A percentile compares a stretch with the other conserved stretches of the same genome.
phyloP scores from a whole-genome alignment of 176 grass and related monocot genomes.

The Themeda triandra region DNA sequence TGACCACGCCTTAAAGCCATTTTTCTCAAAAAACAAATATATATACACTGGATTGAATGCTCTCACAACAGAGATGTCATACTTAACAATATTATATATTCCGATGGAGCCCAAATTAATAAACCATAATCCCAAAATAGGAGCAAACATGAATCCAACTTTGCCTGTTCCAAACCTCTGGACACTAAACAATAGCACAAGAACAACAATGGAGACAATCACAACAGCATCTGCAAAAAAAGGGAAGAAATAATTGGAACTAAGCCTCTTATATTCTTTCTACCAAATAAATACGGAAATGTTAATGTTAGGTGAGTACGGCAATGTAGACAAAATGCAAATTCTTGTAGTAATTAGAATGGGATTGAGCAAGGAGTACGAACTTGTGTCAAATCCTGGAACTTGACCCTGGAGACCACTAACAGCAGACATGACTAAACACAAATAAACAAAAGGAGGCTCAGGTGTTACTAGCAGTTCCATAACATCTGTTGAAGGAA shows the following conservation, averaged over 20 bases:
- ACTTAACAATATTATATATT: constrained; percentile 82
- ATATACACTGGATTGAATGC: constrained; percentile 91
- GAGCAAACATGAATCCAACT: constrained; percentile 94
- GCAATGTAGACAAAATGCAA: background rate
- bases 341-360: background rate
- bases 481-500: background rate
- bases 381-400: constrained; percentile 84
- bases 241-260: background rate
- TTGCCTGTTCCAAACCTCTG: constrained; percentile 98
- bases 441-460: constrained; percentile 16
- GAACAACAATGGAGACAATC: constrained; percentile 65
- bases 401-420: constrained; percentile 87
- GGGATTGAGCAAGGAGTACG: background rate
- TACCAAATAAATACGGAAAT: constrained; percentile 20
- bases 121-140: constrained; percentile 89
- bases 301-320: background rate
- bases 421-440: constrained; percentile 92
- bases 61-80: constrained; percentile 78
- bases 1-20: constrained; percentile 81
- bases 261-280: background rate
- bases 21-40: constrained; percentile 81
- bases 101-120: constrained; percentile 73
- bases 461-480: constrained; percentile 10
- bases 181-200: constrained; percentile 83
- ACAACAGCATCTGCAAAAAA: constrained; percentile 84